Conservation (phyloP, 352 stramenopile species). For the Labyrinthula sp. region DNA sequence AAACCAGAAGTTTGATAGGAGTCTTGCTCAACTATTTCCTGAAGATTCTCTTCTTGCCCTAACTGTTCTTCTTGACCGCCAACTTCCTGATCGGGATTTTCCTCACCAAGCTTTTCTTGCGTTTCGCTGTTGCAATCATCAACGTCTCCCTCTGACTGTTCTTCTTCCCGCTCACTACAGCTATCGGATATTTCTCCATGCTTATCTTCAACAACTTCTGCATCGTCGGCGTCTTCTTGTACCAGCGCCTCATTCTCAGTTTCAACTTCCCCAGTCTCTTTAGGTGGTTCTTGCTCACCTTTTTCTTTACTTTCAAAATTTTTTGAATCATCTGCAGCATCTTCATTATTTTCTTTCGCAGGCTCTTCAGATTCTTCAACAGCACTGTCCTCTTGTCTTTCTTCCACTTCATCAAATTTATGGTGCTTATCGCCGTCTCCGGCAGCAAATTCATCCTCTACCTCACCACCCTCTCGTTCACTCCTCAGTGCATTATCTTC, state of each 20-base stretch:
- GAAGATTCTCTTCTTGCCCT: constrained; percentile 31
- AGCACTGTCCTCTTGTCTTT: constrained; percentile 42
- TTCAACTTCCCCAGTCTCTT: constrained; percentile 13
- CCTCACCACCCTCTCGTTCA: constrained; percentile 67
- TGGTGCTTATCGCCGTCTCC: constrained; percentile 57
- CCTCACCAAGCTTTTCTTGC: not conserved
- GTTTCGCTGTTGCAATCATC: constrained; percentile 19
- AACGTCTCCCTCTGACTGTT: constrained; percentile 27
- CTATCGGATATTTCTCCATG: constrained; percentile 6
- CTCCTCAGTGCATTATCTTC: too few relatives aligned
- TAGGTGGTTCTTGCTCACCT: constrained; percentile 40
- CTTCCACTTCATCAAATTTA: constrained; percentile 40
- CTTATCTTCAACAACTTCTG: constrained; percentile 18
- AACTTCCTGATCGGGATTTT: constrained; percentile 11
- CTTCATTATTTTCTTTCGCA: constrained; percentile 47
- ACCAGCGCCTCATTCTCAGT: constrained; percentile 20
- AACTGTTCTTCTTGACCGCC: constrained; percentile 29
- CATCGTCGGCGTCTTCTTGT: constrained; percentile 21
- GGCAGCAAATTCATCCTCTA: constrained; percentile 39
- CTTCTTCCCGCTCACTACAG: constrained; percentile 18
- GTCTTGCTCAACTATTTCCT: constrained; percentile 25
- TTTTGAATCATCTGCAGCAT: constrained; percentile 49
- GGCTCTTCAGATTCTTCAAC: constrained; percentile 49
- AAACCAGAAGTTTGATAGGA: not conserved
- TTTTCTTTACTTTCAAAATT: constrained; percentile 32